A percentile compares a stretch with the other conserved stretches of the same genome.
phyloP scores from a whole-genome alignment of 2,329 filamentous ascomycete species.

The Fusarium brachygibbosum region DNA sequence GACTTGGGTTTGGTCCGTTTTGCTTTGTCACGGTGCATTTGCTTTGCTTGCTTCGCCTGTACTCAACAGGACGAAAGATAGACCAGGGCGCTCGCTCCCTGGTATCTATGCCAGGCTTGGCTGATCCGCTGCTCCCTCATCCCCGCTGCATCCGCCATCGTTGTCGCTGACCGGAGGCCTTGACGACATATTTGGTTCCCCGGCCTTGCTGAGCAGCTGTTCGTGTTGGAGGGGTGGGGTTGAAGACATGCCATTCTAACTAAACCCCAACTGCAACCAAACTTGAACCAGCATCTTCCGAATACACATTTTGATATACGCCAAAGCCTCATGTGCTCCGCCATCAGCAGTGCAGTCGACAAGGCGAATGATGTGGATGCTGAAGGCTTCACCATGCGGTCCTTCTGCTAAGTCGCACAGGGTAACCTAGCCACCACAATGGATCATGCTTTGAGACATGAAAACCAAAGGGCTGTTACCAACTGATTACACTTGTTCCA shows the following conservation, averaged over 20 bases:
- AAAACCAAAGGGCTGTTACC: slow-evolving; percentile 42
- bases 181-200: slow-evolving; percentile 33
- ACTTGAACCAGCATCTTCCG: slow-evolving; percentile 28
- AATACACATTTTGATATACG: slow-evolving; percentile 30
- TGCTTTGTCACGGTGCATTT: slow-evolving; percentile 33
- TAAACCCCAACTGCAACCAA: slow-evolving; percentile 19
- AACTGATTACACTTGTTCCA: slow-evolving; percentile 35
- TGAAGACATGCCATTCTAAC: slow-evolving; percentile 22
- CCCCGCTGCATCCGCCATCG: slow-evolving; percentile 35
- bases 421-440: slow-evolving; percentile 32
- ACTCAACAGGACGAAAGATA: slow-evolving; percentile 1
- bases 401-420: slow-evolving; percentile 37
- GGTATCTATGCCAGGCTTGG: slow-evolving; percentile 30
- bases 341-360: slow-evolving; percentile 30
- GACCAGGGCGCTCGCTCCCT: slow-evolving; percentile 27
- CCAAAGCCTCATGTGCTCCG: slow-evolving; percentile 40
- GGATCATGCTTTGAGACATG: slow-evolving; percentile 34
- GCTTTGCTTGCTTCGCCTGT: slow-evolving; percentile 31
- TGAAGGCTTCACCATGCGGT: slow-evolving; percentile 21
- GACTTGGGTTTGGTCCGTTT: slow-evolving; percentile 25
- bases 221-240: slow-evolving; percentile 42
- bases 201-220: slow-evolving; percentile 14
- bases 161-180: slow-evolving; percentile 13
- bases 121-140: slow-evolving; percentile 22
- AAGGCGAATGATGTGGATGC: slow-evolving; percentile 18